Evolutionary conservation across 1,284 basidiomycete genomes (phyloP).

Genomic region (Tylopilus sp.): DNA sequence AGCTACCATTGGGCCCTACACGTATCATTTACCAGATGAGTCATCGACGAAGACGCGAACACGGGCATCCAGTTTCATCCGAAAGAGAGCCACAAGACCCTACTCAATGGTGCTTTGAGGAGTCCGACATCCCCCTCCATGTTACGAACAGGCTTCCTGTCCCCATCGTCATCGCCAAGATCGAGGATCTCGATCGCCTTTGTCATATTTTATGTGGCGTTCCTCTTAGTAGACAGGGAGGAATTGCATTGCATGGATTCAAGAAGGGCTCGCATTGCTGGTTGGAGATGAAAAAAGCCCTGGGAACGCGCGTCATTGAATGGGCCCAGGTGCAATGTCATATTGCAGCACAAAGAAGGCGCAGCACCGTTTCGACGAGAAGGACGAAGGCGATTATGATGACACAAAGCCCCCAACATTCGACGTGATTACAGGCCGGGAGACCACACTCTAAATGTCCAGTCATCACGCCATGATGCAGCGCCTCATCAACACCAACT

Average conservation of each 20-base stretch:
- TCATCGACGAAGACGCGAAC: not conserved
- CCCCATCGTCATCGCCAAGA: not conserved
- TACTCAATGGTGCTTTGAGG: not conserved
- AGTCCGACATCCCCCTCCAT: not conserved
- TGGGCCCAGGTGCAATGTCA: not conserved
- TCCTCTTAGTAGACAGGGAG: not conserved
- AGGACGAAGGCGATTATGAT: not conserved
- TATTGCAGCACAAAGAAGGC: not conserved
- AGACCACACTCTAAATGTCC: not conserved
- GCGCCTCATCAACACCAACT: no score
- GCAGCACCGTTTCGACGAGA: not conserved
- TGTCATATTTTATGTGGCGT: not conserved
- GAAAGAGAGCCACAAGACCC: not conserved
- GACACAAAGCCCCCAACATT: not conserved
- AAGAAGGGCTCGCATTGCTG: not conserved
- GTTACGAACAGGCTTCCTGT: not conserved
- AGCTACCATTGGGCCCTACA: conserved; percentile 1
- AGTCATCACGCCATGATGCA: no score
- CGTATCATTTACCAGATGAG: not conserved
- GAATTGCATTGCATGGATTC: conserved; percentile 1
- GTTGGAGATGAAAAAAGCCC: not conserved
- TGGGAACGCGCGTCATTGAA: not conserved
- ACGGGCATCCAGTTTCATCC: not conserved
- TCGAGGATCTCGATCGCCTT: not conserved
- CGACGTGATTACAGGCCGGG: not conserved